phyloP scores from a whole-genome alignment of 441 rosid genomes.

The Geranium incanum region DNA sequence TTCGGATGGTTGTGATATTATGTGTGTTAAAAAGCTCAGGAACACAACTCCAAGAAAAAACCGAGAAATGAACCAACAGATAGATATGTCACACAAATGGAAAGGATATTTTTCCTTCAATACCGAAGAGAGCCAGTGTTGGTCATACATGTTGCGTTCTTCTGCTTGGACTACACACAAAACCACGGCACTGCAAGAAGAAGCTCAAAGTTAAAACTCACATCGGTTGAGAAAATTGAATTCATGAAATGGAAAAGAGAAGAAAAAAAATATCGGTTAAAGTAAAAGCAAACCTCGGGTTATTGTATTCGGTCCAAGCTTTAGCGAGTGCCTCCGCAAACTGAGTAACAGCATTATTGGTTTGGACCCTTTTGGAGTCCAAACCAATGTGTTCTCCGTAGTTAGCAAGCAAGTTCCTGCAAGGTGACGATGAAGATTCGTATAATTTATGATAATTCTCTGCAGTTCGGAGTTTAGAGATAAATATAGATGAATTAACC shows the following conservation, averaged over 20 bases:
- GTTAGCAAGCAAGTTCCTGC: conserved; percentile 63
- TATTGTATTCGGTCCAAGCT: conserved; percentile 84
- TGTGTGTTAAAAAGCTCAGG: conserved; percentile 75
- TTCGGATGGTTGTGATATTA: conserved; percentile 55
- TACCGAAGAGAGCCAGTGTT: conserved; percentile 65
- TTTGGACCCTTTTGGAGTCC: conserved; percentile 58
- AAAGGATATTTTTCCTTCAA: conserved; percentile 90
- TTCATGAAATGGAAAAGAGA: conserved; percentile 11
- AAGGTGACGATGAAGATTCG: conserved; percentile 20
- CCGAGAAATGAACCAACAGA: not conserved
- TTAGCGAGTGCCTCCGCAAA: conserved; percentile 76
- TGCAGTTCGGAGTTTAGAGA: not conserved
- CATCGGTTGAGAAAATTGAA: conserved; percentile 1
- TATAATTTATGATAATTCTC: not conserved
- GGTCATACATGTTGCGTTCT: conserved; percentile 95
- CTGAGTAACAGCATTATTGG: conserved; percentile 38
- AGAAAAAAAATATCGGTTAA: not conserved
- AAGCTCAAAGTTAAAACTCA: conserved; percentile 17
- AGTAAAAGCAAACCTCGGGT: conserved; percentile 50
- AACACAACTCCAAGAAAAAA: conserved; percentile 18
- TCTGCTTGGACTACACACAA: conserved; percentile 69
- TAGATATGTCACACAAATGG: not conserved
- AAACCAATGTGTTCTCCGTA: conserved; percentile 61
- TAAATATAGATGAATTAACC: conserved; percentile 32
- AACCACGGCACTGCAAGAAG: conserved; percentile 54